A percentile compares a stretch with the other conserved stretches of the same genome.
Conservation (phyloP, 2,329 filamentous ascomycete genomes). For the Colletotrichum liriopes region DNA sequence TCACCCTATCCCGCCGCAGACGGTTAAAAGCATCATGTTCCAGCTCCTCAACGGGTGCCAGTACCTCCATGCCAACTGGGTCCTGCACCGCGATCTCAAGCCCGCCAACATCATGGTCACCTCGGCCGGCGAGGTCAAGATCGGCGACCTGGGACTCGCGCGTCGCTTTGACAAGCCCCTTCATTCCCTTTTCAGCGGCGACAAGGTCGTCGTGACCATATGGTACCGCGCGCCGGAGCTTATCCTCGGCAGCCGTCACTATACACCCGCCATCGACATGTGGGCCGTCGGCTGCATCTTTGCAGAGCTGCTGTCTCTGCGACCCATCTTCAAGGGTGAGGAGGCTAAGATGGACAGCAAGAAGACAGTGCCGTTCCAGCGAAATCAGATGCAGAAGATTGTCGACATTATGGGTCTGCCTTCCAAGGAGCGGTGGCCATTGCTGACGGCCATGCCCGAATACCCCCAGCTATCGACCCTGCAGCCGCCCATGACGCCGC, state of each 20-base stretch:
- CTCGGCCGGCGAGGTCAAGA: slow-evolving; percentile 89
- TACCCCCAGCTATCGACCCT: slow-evolving; percentile 78
- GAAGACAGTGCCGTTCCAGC: slow-evolving; percentile 96
- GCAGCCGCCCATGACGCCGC: slow-evolving; percentile 63
- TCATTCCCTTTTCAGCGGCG: slow-evolving; percentile 90
- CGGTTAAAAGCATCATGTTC: slow-evolving; percentile 94
- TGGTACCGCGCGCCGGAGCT: slow-evolving; percentile 98
- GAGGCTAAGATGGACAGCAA: slow-evolving; percentile 99
- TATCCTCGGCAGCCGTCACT: slow-evolving; percentile 92
- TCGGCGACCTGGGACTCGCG: slow-evolving; percentile 93
- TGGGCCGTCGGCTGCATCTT: slow-evolving; percentile 99
- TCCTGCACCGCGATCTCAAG: slow-evolving; percentile 96
- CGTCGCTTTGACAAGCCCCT: slow-evolving; percentile 95
- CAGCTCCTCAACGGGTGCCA: slow-evolving; percentile 95
- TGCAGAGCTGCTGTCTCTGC: slow-evolving; percentile 89
- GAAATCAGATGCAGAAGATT: slow-evolving; percentile 99
- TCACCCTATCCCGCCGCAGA: slow-evolving; percentile 88
- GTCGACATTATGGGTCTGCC: slow-evolving; percentile 96
- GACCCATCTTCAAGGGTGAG: slow-evolving; percentile 98
- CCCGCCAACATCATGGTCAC: slow-evolving; percentile 99
- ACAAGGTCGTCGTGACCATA: slow-evolving; percentile 99
- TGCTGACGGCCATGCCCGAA: slow-evolving; percentile 89
- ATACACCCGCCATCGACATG: slow-evolving; percentile 96
- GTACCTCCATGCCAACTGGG: slow-evolving; percentile 97
- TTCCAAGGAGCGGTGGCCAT: slow-evolving; percentile 89